A percentile compares a stretch with the other conserved stretches of the same genome.
These are phyloP conservation scores for Verticillium zaregamsianum DNA, from an alignment of 2,329 filamentous ascomycete genomes.

Conservation along the genomic window DNA sequence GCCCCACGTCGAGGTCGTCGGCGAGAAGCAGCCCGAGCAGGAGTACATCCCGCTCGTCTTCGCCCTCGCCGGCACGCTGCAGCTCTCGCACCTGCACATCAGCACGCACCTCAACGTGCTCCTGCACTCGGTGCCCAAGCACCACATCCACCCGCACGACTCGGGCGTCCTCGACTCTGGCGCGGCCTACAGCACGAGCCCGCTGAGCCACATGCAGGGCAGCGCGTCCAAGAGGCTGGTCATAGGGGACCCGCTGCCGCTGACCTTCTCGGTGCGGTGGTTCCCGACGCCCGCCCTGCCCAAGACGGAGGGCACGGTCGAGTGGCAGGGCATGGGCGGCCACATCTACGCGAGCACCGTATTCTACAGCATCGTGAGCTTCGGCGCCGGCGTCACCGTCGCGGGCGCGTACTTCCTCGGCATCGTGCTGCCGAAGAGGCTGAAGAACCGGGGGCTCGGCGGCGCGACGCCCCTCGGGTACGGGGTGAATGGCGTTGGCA, in stretches of 20 bases:
- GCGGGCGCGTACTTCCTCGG: slow-evolving; percentile 59
- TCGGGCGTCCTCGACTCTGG: slow-evolving; percentile 82
- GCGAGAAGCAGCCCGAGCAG: slow-evolving; percentile 42
- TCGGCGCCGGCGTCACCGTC: slow-evolving; percentile 49
- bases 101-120: slow-evolving; percentile 87
- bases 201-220: slow-evolving; percentile 56
- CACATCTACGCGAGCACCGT: slow-evolving; percentile 61
- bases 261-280: slow-evolving; percentile 82
- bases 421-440: slow-evolving; percentile 49
- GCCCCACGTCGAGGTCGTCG: slow-evolving; percentile 49
- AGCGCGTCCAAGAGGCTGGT: slow-evolving; percentile 62
- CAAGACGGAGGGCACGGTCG: slow-evolving; percentile 59
- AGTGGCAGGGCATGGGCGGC: slow-evolving; percentile 62
- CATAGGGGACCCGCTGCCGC: slow-evolving; percentile 79
- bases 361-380: slow-evolving; percentile 58
- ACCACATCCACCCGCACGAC: slow-evolving; percentile 58
- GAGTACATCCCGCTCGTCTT: slow-evolving; percentile 83
- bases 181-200: slow-evolving; percentile 79
- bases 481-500: slow-evolving; percentile 44
- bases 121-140: slow-evolving; percentile 65
- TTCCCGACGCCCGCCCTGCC: slow-evolving; percentile 72
- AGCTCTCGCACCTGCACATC: slow-evolving; percentile 85
- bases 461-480: slow-evolving; percentile 56
- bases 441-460: slow-evolving; percentile 46
- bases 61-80: slow-evolving; percentile 82